Evolutionary conservation across 768 basidiomycete species (phyloP), one percentile per base, ranked within the genome.

Genomic region (Boletus pseudopeckii): DNA sequence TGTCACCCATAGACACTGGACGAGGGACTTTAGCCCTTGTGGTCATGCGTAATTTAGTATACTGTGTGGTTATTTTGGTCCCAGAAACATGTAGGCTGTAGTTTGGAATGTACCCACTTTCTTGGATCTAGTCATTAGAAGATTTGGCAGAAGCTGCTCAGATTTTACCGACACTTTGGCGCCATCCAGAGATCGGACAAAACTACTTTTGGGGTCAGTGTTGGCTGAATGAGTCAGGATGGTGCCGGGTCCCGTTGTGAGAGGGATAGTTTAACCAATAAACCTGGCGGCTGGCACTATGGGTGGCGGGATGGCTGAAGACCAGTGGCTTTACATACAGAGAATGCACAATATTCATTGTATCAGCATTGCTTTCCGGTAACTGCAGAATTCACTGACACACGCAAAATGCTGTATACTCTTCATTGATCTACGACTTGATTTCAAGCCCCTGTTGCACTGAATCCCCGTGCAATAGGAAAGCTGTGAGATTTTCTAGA

Each of bases 101-200:
- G 37, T 24, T 39, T 49, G 24, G 9, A 50, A 49, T 62, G 50
- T 58, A 52, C 10, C 28, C 33, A 14, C 18, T 32, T 18, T 47
- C n/a, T 24, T n/a, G 17, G 17, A 11, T 4, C 13, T 32, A 33
- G 7, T 45, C 37, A 37, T 30, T 17, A 41, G 33, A 50, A 32
- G 13, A 20, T 28, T 28, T 41, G 20, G 22, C 24, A 28, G 26
- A 34, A 20, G 11, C 26, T 9, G 7, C 20, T 47, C 37, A 24
- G 49, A 40, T 28, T 11, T 24, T 20, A 47, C 7, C 8, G 15
- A n/a, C 11, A 9, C 38, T 44, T 46, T 7, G 4, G 33, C 24
- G 7, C 32, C 17, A 38, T 26, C 24, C 17, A 38, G 22, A 55
- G 10, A 15, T 22, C 15, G 10, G 30, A 24, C 32, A 5, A 38